phyloP scores from a whole-genome alignment of 169 alveolate species.

The Babesia caballi region DNA sequence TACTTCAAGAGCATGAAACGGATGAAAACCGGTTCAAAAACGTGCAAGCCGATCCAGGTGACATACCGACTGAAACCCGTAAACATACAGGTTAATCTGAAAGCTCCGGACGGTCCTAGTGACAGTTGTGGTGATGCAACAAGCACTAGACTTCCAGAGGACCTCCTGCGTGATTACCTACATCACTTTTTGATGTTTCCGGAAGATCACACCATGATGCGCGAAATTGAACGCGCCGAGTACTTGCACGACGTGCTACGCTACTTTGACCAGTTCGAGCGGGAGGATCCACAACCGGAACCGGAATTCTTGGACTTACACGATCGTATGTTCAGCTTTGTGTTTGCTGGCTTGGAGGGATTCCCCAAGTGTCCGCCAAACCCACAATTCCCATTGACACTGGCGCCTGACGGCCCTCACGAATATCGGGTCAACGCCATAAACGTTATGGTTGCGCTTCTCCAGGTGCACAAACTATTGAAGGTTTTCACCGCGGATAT shows the following conservation, averaged over 20 bases:
- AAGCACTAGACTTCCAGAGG: not conserved
- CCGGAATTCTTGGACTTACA: not conserved
- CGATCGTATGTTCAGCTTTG: slow-evolving; percentile 9
- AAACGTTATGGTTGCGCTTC: slow-evolving; percentile 41
- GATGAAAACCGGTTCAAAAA: not conserved
- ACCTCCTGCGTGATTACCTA: slow-evolving; percentile 37
- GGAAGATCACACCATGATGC: slow-evolving; percentile 25
- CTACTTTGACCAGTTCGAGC: slow-evolving; percentile 19
- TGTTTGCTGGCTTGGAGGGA: slow-evolving; percentile 41
- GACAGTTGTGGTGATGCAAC: not conserved
- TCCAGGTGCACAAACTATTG: not conserved
- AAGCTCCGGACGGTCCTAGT: not conserved
- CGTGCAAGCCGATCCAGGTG: slow-evolving; percentile 5
- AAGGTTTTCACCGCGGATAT: slow-evolving; percentile 18
- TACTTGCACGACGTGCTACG: slow-evolving; percentile 36
- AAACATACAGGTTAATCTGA: not conserved
- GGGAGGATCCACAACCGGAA: not conserved
- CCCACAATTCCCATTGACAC: slow-evolving; percentile 26
- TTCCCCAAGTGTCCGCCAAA: slow-evolving; percentile 42
- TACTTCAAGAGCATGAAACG: slow-evolving; percentile 30
- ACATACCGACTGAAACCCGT: slow-evolving; percentile 15
- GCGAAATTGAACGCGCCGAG: slow-evolving; percentile 25
- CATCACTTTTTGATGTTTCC: slow-evolving; percentile 48
- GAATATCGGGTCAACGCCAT: slow-evolving; percentile 32
- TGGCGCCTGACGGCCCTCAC: not conserved